Percentiles rank a stretch among this genome's conserved stretches.
These are phyloP conservation scores for Colletotrichum sp. DNA, from an alignment of 2,329 filamentous ascomycete species.

Conservation along the genomic window DNA sequence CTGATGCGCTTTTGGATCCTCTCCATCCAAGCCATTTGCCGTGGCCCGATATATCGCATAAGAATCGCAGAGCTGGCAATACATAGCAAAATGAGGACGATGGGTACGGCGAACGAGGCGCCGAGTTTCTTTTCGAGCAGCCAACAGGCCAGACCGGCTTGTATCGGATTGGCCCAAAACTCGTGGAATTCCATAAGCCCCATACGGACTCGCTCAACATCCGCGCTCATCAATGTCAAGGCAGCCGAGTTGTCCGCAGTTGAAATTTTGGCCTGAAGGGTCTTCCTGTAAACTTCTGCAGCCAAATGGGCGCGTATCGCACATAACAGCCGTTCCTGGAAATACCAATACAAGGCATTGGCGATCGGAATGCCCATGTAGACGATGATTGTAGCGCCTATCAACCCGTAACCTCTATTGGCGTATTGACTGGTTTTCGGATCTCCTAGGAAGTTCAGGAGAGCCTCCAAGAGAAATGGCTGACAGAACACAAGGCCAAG, in stretches of 20 bases:
- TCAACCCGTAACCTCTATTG: conserved; percentile 44
- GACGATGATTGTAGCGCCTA: conserved; percentile 43
- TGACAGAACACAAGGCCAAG: conserved; percentile 41
- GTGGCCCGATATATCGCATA: conserved; percentile 22
- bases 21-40: conserved; percentile 27
- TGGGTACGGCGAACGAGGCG: background rate
- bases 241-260: conserved; percentile 41
- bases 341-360: conserved; percentile 42
- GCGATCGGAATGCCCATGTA: conserved; percentile 47
- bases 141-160: conserved; percentile 50
- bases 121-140: conserved; percentile 45
- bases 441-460: conserved; percentile 33
- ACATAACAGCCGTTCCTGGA: conserved; percentile 33
- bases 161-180: conserved; percentile 43
- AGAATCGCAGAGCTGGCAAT: conserved; percentile 23
- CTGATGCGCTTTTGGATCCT: conserved; percentile 27
- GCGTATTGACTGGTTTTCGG: conserved; percentile 16
- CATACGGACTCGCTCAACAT: conserved; percentile 45
- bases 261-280: conserved; percentile 32
- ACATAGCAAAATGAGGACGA: background rate
- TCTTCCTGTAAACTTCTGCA: conserved; percentile 37
- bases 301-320: conserved; percentile 38
- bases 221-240: conserved; percentile 53
- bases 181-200: conserved; percentile 43
- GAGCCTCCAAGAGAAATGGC: conserved; percentile 39